A percentile compares a stretch with the other conserved stretches of the same genome.
Conservation (phyloP, 179 eudicot genomes). For the Beta macrorhiza region DNA sequence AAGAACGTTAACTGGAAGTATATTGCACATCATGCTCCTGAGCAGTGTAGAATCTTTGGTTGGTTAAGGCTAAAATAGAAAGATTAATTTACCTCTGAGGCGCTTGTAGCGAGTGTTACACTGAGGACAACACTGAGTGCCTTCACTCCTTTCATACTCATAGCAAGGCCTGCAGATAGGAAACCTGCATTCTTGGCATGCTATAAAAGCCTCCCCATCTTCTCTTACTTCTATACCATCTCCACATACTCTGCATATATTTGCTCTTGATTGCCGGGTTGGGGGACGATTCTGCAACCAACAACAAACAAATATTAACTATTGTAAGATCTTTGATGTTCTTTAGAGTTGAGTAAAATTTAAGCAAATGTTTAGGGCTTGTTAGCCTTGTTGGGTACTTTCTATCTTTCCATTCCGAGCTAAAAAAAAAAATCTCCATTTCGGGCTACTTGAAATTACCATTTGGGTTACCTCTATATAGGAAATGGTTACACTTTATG, state of each 20-base stretch:
- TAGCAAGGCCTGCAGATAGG: conserved; percentile 88
- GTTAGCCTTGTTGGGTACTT: too few species aligned
- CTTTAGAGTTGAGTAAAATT: too few species aligned
- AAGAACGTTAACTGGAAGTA: too few species aligned
- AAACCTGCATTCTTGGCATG: conserved; percentile 69
- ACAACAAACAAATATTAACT: background rate
- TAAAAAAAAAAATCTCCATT: too few species aligned
- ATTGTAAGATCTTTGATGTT: background rate
- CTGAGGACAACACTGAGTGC: conserved; percentile 80
- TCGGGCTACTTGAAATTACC: too few species aligned
- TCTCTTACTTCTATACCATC: conserved; percentile 67
- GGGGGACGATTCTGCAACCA: conserved; percentile 45
- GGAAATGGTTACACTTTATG: too few species aligned
- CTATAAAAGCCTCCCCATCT: conserved; percentile 62
- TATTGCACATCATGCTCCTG: too few species aligned
- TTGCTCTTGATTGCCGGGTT: conserved; percentile 28
- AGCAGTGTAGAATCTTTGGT: too few species aligned
- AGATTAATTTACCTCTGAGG: conserved; percentile 49
- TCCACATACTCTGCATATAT: conserved; percentile 68
- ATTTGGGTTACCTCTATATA: too few species aligned
- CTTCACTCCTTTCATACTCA: conserved; percentile 85
- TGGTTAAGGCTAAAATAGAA: too few species aligned
- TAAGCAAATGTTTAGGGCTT: too few species aligned
- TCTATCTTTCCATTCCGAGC: too few species aligned
- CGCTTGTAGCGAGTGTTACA: conserved; percentile 77